Evolutionary conservation across 768 basidiomycete genomes (phyloP).

Genomic region (Mycena maculata): DNA sequence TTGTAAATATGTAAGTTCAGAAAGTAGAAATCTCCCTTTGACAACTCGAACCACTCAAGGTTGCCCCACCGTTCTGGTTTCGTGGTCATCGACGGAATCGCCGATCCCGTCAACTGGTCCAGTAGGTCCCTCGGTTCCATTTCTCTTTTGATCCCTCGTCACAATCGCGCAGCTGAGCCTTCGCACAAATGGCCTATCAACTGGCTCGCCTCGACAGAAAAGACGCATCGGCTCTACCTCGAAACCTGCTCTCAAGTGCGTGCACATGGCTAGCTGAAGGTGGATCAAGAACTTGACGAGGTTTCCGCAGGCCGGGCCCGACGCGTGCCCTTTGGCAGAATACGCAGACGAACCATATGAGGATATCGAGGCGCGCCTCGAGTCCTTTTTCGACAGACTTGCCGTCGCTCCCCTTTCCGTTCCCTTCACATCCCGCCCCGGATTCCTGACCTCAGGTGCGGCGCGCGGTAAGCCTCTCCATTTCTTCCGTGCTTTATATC

Average conservation of each 20-base stretch:
- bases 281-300: too few species aligned
- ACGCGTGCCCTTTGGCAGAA: slow-evolving; percentile 32
- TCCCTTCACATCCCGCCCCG: slow-evolving; percentile 28
- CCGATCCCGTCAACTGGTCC: slow-evolving; percentile 37
- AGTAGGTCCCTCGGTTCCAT: slow-evolving; percentile 29
- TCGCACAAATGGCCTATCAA: slow-evolving; percentile 40
- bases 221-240: slow-evolving; percentile 39
- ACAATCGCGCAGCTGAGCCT: slow-evolving; percentile 31
- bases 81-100: slow-evolving; percentile 40
- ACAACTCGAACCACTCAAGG: slow-evolving; percentile 13
- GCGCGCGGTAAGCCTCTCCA: slow-evolving; percentile 32
- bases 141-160: background rate
- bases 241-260: slow-evolving; percentile 28
- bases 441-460: slow-evolving; percentile 37
- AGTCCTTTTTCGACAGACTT: slow-evolving; percentile 34
- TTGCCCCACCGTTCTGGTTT: slow-evolving; percentile 36
- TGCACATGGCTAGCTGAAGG: background rate
- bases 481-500: too few species aligned
- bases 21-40: background rate
- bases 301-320: slow-evolving; percentile 33
- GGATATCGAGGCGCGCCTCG: slow-evolving; percentile 28
- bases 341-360: slow-evolving; percentile 22
- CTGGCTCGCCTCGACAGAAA: slow-evolving; percentile 36
- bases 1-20: slow-evolving; percentile 38
- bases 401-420: slow-evolving; percentile 30